Percentiles rank a stretch among this genome's conserved stretches.
Conservation (phyloP, 2,329 filamentous ascomycete genomes). For the Fusarium sp. region DNA sequence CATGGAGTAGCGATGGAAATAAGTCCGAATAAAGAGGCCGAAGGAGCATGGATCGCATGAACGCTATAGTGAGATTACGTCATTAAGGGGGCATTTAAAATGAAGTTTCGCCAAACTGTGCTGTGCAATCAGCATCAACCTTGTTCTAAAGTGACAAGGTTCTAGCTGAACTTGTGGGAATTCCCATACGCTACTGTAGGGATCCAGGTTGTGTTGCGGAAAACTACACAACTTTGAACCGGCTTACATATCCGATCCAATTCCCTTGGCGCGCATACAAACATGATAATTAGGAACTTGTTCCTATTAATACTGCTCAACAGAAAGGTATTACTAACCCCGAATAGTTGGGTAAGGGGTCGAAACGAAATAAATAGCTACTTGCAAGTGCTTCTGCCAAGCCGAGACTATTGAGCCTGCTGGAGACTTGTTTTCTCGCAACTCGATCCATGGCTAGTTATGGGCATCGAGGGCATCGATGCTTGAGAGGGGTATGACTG, state of each 20-base stretch:
- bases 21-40: neutral
- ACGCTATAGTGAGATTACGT: neutral
- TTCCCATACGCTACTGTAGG: neutral
- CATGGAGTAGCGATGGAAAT: no score
- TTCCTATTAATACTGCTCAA: neutral
- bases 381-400: neutral
- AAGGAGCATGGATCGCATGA: neutral
- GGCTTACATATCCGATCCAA: neutral
- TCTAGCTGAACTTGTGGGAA: neutral
- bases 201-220: neutral
- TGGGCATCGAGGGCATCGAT: no score
- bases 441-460: no score
- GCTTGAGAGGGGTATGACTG: no score
- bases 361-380: neutral
- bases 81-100: neutral
- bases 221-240: neutral
- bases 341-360: no score
- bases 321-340: neutral
- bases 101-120: neutral
- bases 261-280: neutral
- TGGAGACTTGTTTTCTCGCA: no score
- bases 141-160: neutral
- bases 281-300: accelerated
- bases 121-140: neutral
- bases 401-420: no score